These are phyloP conservation scores for Xerocomellus chrysenteron DNA, from an alignment of 768 basidiomycete genomes.

Conservation along the genomic window DNA sequence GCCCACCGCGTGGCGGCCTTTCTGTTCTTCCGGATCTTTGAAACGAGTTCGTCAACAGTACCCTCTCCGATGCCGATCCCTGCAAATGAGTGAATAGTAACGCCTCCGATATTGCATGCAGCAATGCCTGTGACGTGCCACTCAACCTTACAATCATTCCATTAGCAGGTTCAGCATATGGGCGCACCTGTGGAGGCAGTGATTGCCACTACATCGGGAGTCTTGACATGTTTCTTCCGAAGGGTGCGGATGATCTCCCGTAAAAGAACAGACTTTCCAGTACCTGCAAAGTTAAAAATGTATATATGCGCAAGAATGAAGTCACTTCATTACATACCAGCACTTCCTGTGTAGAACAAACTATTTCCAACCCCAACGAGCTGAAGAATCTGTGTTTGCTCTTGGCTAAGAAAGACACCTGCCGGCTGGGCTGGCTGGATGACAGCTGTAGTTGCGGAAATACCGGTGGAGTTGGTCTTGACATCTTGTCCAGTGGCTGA, in stretches of 20 bases:
- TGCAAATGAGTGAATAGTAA: slow-evolving; percentile 94
- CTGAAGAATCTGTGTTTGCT: slow-evolving; percentile 81
- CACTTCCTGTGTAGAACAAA: slow-evolving; percentile 96
- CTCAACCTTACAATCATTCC: not conserved
- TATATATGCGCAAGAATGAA: slow-evolving; percentile 18
- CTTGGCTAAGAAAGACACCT: slow-evolving; percentile 68
- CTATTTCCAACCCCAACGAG: slow-evolving; percentile 73
- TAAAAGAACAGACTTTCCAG: slow-evolving; percentile 93
- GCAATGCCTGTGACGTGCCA: slow-evolving; percentile 65
- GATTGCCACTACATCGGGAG: slow-evolving; percentile 78
- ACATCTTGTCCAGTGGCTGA: slow-evolving; percentile 12
- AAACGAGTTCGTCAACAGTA: slow-evolving; percentile 54
- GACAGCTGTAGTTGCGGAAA: not conserved
- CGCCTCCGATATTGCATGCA: slow-evolving; percentile 95
- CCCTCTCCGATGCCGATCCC: slow-evolving; percentile 87
- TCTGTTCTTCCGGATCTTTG: slow-evolving; percentile 76
- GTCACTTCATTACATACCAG: slow-evolving; percentile 56
- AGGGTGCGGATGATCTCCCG: slow-evolving; percentile 85
- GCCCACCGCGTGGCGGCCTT: slow-evolving; percentile 81
- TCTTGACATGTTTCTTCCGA: slow-evolving; percentile 49
- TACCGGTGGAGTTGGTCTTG: slow-evolving; percentile 6
- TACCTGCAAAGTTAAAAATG: slow-evolving; percentile 54
- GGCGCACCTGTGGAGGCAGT: slow-evolving; percentile 87
- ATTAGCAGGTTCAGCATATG: not conserved
- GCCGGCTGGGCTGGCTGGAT: slow-evolving; percentile 29